phyloP scores from a whole-genome alignment of 169 alveolate species.

The Plasmodium gallinaceum region DNA sequence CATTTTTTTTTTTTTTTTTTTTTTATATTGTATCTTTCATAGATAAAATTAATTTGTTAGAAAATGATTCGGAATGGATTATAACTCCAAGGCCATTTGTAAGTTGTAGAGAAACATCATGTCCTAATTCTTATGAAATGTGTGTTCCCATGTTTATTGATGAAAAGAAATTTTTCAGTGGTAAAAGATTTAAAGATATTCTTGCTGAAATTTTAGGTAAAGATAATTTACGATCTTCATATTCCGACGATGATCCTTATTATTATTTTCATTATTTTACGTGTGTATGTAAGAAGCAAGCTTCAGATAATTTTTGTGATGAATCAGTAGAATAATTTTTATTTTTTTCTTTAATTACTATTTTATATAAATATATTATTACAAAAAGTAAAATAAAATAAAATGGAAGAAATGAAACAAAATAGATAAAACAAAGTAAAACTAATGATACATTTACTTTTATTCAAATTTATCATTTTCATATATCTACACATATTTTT shows the following conservation, averaged over 20 bases:
- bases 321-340: conserved; percentile 24
- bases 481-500: no score
- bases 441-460: no score
- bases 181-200: conserved; percentile 1
- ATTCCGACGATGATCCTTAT: no score
- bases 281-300: conserved; percentile 43
- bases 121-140: conserved; percentile 58
- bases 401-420: no score
- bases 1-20: neutral
- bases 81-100: neutral
- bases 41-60: conserved; percentile 22
- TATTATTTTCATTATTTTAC: no score
- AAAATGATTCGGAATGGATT: conserved; percentile 8
- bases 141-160: conserved; percentile 29
- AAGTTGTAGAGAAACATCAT: conserved; percentile 53
- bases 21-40: conserved; percentile 3
- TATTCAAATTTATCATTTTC: no score
- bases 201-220: neutral
- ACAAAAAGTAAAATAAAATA: no score
- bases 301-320: conserved; percentile 27
- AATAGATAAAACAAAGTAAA: no score
- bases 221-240: no score
- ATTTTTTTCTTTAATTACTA: no score
- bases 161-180: conserved; percentile 2
- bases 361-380: no score